These are phyloP conservation scores for Clitoria ternatea DNA, from an alignment of 306 rosid genomes.

Conservation along the genomic window DNA sequence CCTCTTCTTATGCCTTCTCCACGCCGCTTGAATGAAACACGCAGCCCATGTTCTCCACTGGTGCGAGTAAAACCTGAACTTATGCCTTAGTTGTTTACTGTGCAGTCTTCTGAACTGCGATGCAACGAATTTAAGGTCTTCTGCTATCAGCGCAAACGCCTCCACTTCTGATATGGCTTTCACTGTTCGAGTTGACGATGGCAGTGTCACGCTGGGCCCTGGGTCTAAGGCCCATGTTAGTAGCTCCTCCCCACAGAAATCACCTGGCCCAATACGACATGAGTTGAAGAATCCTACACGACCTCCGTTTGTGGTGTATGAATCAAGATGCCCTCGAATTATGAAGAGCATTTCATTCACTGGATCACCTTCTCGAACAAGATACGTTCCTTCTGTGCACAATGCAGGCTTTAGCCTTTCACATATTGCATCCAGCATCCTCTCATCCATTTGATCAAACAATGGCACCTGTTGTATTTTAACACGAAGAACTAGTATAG, in stretches of 20 bases:
- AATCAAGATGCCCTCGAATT: conserved; percentile 85
- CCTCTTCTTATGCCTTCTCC: conserved; percentile 69
- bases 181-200: conserved; percentile 84
- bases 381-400: conserved; percentile 73
- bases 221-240: conserved; percentile 94
- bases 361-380: conserved; percentile 88
- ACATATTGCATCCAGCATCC: conserved; percentile 91
- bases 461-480: conserved; percentile 83
- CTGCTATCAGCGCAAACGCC: conserved; percentile 90
- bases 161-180: conserved; percentile 81
- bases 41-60: conserved; percentile 96
- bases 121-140: conserved; percentile 87
- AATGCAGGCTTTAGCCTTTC: conserved; percentile 83
- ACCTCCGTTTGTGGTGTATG: conserved; percentile 93
- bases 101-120: conserved; percentile 79
- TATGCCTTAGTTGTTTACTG: conserved; percentile 78
- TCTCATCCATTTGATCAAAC: conserved; percentile 95
- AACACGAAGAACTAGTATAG: too few species aligned
- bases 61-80: conserved; percentile 78
- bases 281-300: conserved; percentile 92
- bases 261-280: conserved; percentile 69
- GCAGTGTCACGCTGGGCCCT: conserved; percentile 63
- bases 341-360: conserved; percentile 93
- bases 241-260: conserved; percentile 93
- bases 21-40: conserved; percentile 79